Conservation (phyloP, 2,329 filamentous ascomycete genomes). For the Monilinia vaccinii-corymbosi region DNA sequence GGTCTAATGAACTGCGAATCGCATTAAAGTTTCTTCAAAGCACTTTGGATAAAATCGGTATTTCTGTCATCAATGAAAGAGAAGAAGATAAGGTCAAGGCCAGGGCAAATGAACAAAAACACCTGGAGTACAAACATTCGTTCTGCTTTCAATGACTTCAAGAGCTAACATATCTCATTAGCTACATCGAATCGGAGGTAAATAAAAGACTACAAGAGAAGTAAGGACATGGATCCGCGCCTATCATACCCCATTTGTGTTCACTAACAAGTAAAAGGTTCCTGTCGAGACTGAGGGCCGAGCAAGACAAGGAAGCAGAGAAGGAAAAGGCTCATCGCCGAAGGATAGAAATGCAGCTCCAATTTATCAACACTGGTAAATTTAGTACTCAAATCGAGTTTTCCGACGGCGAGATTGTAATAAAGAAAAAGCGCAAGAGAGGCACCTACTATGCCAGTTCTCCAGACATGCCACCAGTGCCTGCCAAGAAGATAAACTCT, state of each 20-base stretch:
- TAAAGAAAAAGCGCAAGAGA: not conserved
- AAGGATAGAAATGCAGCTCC: too few relatives aligned
- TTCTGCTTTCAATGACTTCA: not conserved
- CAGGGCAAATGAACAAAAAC: accelerated
- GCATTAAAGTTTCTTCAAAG: not conserved
- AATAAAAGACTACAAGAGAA: not conserved
- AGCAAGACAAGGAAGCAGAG: not conserved
- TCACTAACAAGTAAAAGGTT: not conserved
- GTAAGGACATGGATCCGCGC: not conserved
- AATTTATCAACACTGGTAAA: too few relatives aligned
- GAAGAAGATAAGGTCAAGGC: not conserved
- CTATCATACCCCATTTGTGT: not conserved
- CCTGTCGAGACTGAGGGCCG: not conserved
- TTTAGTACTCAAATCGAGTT: too few relatives aligned
- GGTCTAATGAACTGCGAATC: not conserved
- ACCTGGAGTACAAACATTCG: not conserved
- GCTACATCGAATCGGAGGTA: not conserved
- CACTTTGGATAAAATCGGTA: not conserved
- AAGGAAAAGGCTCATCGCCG: not conserved
- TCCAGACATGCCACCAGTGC: not conserved
- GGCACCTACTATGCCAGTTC: not conserved
- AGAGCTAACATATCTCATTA: not conserved
- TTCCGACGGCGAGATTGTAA: not conserved
- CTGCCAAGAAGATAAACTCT: not conserved
- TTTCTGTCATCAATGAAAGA: too few relatives aligned